Conservation (phyloP, 768 basidiomycete species). For the Leccinum rimulosum region DNA sequence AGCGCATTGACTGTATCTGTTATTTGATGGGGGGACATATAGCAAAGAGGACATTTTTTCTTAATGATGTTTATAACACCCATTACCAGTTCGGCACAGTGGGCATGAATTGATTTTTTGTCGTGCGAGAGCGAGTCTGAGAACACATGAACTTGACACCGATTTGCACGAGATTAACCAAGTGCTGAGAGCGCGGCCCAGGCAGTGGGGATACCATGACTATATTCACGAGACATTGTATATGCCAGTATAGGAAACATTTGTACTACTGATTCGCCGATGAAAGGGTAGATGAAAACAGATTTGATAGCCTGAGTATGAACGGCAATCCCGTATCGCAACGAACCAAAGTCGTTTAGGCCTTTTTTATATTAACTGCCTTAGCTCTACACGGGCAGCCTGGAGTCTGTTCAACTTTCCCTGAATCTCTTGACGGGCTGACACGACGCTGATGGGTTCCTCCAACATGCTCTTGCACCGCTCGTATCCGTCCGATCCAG, state of each 20-base stretch:
- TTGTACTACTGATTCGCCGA: neutral
- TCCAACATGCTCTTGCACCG: conserved; percentile 52
- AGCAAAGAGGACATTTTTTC: neutral
- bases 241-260: neutral
- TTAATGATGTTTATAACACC: neutral
- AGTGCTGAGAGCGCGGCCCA: too few species aligned
- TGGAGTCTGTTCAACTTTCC: conserved; percentile 52
- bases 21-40: neutral
- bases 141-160: neutral
- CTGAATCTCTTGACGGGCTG: conserved; percentile 44
- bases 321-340: neutral
- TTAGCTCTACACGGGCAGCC: conserved; percentile 42
- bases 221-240: neutral
- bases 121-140: neutral
- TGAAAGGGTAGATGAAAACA: neutral
- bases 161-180: neutral
- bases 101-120: neutral
- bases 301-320: neutral
- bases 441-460: conserved; percentile 46
- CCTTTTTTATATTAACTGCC: conserved; percentile 14
- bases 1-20: conserved; percentile 22
- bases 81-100: neutral
- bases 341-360: neutral
- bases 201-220: neutral
- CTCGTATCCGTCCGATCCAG: conserved; percentile 41